A percentile compares a stretch with the other conserved stretches of the same genome.
phyloP scores from a whole-genome alignment of 352 stramenopile species.

The Pythium utonaiense region DNA sequence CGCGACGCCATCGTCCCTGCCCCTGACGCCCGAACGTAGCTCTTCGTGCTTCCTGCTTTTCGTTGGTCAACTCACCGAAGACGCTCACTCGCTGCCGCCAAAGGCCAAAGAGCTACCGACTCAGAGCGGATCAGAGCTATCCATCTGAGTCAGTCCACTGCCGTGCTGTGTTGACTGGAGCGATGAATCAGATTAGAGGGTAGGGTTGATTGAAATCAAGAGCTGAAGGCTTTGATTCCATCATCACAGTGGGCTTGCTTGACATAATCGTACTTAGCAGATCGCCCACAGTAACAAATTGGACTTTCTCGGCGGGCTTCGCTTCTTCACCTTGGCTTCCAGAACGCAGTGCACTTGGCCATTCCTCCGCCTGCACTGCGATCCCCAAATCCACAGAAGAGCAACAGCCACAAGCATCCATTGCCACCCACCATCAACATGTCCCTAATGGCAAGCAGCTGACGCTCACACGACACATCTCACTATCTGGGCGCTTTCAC shows the following conservation, averaged over 20 bases:
- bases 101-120: neutral
- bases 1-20: constrained; percentile 4
- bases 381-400: constrained; percentile 1
- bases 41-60: neutral
- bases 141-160: neutral
- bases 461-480: no score
- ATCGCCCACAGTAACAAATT: neutral
- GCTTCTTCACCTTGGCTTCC: neutral
- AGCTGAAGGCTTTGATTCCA: constrained; percentile 7
- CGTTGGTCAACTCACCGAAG: neutral
- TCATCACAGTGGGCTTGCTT: constrained; percentile 1
- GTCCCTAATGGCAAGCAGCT: no score
- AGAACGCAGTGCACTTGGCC: neutral
- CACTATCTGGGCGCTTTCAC: no score
- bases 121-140: neutral
- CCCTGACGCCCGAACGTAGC: neutral
- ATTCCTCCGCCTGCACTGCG: neutral
- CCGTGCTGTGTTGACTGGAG: neutral
- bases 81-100: neutral
- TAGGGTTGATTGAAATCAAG: neutral
- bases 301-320: neutral
- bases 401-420: neutral
- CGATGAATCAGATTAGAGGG: neutral
- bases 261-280: constrained; percentile 1
- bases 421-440: no score